These are phyloP conservation scores for Ilyonectria robusta DNA, from an alignment of 2,329 filamentous ascomycete genomes.

Conservation along the genomic window DNA sequence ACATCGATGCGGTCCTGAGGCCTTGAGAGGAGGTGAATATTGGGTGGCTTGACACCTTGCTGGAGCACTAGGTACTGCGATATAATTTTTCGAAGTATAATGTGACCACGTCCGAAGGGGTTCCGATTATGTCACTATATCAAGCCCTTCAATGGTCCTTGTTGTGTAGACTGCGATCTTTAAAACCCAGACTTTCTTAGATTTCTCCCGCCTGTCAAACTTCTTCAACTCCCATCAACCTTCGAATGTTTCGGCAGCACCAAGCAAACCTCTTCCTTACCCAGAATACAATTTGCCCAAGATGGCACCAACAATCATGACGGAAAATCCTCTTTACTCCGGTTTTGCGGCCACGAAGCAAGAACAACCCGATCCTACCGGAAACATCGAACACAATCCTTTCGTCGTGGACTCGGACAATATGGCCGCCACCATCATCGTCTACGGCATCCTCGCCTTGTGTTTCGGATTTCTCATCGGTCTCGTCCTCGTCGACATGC, in stretches of 20 bases:
- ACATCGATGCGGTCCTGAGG: slow-evolving; percentile 67
- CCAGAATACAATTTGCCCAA: neutral
- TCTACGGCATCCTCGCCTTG: slow-evolving; percentile 24
- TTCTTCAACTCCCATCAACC: neutral
- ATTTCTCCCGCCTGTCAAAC: neutral
- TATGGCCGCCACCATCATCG: slow-evolving; percentile 9
- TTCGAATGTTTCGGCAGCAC: neutral
- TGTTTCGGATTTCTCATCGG: slow-evolving; percentile 26
- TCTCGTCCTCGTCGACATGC: slow-evolving; percentile 32
- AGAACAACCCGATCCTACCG: neutral
- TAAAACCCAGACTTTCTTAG: neutral
- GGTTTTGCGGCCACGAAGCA: neutral
- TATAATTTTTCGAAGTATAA: neutral
- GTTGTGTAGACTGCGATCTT: neutral
- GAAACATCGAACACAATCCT: neutral
- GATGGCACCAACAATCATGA: neutral
- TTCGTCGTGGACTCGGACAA: neutral
- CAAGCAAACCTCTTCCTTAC: neutral
- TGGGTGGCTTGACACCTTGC: slow-evolving; percentile 1
- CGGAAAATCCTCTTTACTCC: neutral
- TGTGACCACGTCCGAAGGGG: neutral
- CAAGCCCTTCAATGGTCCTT: neutral
- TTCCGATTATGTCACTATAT: neutral
- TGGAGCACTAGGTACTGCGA: neutral
- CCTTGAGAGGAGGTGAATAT: slow-evolving; percentile 29